A percentile compares a stretch with the other conserved stretches of the same genome.
phyloP scores from a whole-genome alignment of 768 basidiomycete species.

The Steccherinum ochraceum region DNA sequence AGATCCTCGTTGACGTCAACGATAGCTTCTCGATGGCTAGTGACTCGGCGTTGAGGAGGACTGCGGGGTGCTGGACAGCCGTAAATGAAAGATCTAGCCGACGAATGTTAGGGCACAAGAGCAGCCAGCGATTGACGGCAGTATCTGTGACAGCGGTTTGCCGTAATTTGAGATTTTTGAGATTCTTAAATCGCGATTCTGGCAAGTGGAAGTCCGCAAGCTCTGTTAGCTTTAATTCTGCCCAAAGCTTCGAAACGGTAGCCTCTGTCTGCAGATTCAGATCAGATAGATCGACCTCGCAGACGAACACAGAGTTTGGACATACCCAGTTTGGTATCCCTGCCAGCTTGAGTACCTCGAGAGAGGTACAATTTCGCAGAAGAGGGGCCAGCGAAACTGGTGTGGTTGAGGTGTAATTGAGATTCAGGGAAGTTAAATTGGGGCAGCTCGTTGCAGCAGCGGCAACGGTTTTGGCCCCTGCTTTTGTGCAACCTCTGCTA shows the following conservation, averaged over 20 bases:
- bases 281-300: background rate
- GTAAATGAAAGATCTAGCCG: conserved; percentile 67
- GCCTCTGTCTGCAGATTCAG: conserved; percentile 45
- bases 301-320: background rate
- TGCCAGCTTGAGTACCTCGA: conserved; percentile 58
- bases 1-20: conserved; percentile 48
- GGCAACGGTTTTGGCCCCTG: conserved; percentile 40
- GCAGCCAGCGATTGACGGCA: conserved; percentile 36
- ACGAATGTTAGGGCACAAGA: conserved; percentile 41
- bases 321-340: conserved; percentile 57
- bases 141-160: conserved; percentile 46
- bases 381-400: conserved; percentile 42
- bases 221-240: conserved; percentile 10
- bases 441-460: conserved; percentile 37
- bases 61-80: conserved; percentile 32
- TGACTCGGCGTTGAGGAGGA: conserved; percentile 5
- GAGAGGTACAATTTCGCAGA: conserved; percentile 29
- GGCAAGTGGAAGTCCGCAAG: conserved; percentile 16
- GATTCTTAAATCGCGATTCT: too few species aligned
- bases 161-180: conserved; percentile 55
- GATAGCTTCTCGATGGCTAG: conserved; percentile 53
- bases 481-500: conserved; percentile 54
- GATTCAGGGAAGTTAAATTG: conserved; percentile 41
- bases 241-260: conserved; percentile 40
- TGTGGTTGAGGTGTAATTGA: conserved; percentile 54